Evolutionary conservation across 192 early-diverging fungal species (phyloP).

Genomic region (Helicostylum pulchrum): DNA sequence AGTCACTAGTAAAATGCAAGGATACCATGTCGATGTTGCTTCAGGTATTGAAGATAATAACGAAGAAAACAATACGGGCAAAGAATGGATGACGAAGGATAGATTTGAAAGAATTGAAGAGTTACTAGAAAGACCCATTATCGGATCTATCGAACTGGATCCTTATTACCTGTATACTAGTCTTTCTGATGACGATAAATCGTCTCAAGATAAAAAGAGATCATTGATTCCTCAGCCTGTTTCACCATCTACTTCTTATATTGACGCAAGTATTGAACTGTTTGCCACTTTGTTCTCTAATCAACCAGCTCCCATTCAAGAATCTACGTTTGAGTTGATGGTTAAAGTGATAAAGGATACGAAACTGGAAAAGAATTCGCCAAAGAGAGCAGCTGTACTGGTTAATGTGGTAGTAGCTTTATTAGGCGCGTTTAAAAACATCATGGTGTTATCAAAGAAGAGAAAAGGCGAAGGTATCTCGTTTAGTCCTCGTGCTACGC

Average conservation of each 20-base stretch:
- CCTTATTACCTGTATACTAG: slow-evolving; percentile 52
- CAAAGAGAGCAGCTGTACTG: slow-evolving; percentile 72
- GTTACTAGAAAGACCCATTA: slow-evolving; percentile 55
- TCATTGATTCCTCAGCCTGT: slow-evolving; percentile 42
- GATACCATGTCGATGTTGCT: slow-evolving; percentile 44
- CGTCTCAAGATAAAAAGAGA: background rate
- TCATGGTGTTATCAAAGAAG: slow-evolving; percentile 23
- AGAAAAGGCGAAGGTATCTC: background rate
- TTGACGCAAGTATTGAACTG: slow-evolving; percentile 79
- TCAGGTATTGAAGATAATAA: slow-evolving; percentile 33
- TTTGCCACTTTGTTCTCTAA: slow-evolving; percentile 73
- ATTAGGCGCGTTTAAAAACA: slow-evolving; percentile 65
- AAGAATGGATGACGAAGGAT: slow-evolving; percentile 44
- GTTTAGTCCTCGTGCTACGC: slow-evolving; percentile 17
- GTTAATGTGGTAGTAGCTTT: slow-evolving; percentile 77
- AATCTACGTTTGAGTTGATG: slow-evolving; percentile 72
- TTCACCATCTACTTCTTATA: slow-evolving; percentile 51
- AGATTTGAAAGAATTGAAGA: slow-evolving; percentile 32
- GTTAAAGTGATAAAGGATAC: slow-evolving; percentile 57
- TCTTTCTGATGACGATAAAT: slow-evolving; percentile 19
- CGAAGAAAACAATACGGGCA: slow-evolving; percentile 41
- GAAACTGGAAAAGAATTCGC: slow-evolving; percentile 65
- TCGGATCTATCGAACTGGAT: slow-evolving; percentile 64
- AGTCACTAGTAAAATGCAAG: slow-evolving; percentile 54
- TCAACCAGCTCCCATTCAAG: slow-evolving; percentile 69